phyloP scores from a whole-genome alignment of 1,139 yeast genomes.

The Arxiozyma bovina region DNA sequence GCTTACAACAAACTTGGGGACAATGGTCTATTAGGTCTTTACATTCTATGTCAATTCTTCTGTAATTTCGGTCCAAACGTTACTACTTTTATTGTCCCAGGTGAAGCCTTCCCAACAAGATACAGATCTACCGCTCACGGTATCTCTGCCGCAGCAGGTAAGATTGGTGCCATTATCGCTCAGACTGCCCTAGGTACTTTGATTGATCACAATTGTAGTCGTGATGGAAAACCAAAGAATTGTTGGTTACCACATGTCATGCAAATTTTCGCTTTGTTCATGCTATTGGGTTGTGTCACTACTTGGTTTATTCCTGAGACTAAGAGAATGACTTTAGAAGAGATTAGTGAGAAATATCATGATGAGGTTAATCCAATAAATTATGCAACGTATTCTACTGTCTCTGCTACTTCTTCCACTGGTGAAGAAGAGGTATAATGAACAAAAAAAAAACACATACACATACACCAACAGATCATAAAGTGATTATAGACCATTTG shows the following conservation, averaged over 20 bases:
- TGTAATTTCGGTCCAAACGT: constrained; percentile 92
- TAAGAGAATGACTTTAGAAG: constrained; percentile 79
- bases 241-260: constrained; percentile 87
- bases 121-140: constrained; percentile 98
- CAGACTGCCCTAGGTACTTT: constrained; percentile 85
- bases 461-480: background rate
- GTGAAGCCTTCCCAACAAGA: constrained; percentile 94
- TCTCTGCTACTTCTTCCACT: background rate
- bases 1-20: constrained; percentile 59
- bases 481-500: background rate
- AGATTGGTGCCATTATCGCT: constrained; percentile 93
- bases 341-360: constrained; percentile 66
- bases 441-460: background rate
- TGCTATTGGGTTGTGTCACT: constrained; percentile 64
- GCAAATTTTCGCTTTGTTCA: constrained; percentile 87
- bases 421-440: constrained; percentile 1
- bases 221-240: constrained; percentile 38
- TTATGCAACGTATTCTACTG: constrained; percentile 1
- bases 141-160: constrained; percentile 92
- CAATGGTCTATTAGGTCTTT: constrained; percentile 63
- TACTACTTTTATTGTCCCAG: constrained; percentile 92
- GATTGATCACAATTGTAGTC: constrained; percentile 65
- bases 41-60: constrained; percentile 74
- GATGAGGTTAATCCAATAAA: constrained; percentile 48
- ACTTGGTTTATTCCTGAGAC: constrained; percentile 78